Percentiles rank a stretch among this genome's conserved stretches.
phyloP scores from a whole-genome alignment of 2,329 filamentous ascomycete genomes.

The Neoarthrinium moseri region DNA sequence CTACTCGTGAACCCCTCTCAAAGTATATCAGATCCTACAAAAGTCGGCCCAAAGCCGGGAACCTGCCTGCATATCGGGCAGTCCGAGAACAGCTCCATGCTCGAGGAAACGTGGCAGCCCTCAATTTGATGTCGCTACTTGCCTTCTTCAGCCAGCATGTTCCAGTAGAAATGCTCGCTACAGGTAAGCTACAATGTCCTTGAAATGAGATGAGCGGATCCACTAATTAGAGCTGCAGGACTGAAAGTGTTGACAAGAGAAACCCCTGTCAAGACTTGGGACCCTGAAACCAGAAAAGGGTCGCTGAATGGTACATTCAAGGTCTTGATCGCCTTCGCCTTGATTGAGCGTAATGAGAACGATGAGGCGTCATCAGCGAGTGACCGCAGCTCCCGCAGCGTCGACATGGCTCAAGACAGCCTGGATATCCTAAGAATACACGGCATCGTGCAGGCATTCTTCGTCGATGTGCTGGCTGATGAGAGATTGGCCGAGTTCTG shows the following conservation, averaged over 20 bases:
- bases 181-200: constrained; percentile 41
- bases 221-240: constrained; percentile 29
- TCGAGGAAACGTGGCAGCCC: constrained; percentile 48
- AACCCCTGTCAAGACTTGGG: constrained; percentile 44
- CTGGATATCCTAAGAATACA: constrained; percentile 51
- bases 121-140: constrained; percentile 64
- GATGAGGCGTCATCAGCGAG: constrained; percentile 37
- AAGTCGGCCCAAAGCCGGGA: constrained; percentile 52
- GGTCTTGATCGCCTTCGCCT: constrained; percentile 49
- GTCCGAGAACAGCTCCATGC: constrained; percentile 49
- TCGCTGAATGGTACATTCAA: constrained; percentile 48
- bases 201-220: neutral
- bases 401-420: constrained; percentile 41
- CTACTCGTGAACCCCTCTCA: constrained; percentile 59
- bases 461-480: constrained; percentile 43
- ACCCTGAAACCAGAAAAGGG: constrained; percentile 31
- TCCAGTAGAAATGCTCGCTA: constrained; percentile 62
- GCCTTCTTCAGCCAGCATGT: constrained; percentile 65
- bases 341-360: constrained; percentile 49
- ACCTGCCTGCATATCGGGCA: constrained; percentile 44
- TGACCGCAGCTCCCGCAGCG: constrained; percentile 38
- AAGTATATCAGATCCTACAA: constrained; percentile 59
- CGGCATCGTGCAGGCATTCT: constrained; percentile 52
- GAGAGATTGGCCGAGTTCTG: constrained; percentile 42
- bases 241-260: constrained; percentile 42